A percentile compares a stretch with the other conserved stretches of the same genome.
Conservation (phyloP, 2,329 filamentous ascomycete species). For the Knufia fluminis region DNA sequence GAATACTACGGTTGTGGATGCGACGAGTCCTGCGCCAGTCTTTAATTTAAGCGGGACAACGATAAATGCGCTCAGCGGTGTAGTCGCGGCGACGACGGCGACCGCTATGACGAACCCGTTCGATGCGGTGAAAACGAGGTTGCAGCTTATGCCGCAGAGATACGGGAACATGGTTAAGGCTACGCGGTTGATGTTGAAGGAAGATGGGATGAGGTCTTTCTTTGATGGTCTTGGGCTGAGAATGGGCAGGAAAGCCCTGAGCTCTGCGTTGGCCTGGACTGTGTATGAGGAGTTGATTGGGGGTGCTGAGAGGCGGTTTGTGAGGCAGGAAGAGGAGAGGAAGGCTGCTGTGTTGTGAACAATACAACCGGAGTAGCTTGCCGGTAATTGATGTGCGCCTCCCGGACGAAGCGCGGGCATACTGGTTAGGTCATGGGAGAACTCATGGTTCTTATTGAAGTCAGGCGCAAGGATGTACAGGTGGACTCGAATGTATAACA, state of each 20-base stretch:
- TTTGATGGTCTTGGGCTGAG: slow-evolving; percentile 79
- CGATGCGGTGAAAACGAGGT: slow-evolving; percentile 87
- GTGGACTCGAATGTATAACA: no score
- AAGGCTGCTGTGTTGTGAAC: slow-evolving; percentile 14
- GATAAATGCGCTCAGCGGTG: slow-evolving; percentile 79
- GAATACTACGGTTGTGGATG: not conserved
- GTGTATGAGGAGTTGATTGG: slow-evolving; percentile 89
- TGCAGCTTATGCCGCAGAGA: slow-evolving; percentile 75
- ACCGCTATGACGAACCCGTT: slow-evolving; percentile 93
- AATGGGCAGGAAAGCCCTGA: slow-evolving; percentile 84
- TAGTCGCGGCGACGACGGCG: slow-evolving; percentile 69
- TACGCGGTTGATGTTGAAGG: slow-evolving; percentile 63
- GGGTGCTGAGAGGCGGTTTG: slow-evolving; percentile 47
- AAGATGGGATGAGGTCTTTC: slow-evolving; percentile 71
- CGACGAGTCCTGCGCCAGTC: not conserved
- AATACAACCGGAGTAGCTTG: no score
- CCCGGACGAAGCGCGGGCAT: no score
- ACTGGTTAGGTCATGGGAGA: no score
- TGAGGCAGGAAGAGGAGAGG: slow-evolving; percentile 11
- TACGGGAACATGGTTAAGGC: slow-evolving; percentile 80
- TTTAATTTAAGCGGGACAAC: slow-evolving; percentile 40
- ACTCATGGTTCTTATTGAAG: no score
- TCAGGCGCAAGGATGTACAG: no score
- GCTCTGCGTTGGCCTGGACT: slow-evolving; percentile 93
- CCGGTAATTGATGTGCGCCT: no score